Conservation (phyloP, 352 stramenopile species). For the Phytophthora rubi region DNA sequence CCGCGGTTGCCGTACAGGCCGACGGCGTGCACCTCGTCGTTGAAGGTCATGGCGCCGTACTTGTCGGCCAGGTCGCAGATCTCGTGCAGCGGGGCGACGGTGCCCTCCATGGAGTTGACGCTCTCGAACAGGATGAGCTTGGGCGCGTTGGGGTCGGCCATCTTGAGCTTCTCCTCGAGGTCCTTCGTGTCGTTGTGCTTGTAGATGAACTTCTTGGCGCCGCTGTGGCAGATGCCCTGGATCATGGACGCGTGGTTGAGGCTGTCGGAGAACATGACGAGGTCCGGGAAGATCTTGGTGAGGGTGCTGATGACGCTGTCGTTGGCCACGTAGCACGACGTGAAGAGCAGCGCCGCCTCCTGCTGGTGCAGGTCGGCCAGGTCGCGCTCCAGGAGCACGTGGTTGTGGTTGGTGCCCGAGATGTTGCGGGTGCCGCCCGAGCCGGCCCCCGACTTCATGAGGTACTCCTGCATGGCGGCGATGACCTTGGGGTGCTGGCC, state of each 20-base stretch:
- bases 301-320: slow-evolving; percentile 89
- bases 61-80: slow-evolving; percentile 90
- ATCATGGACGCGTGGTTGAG: slow-evolving; percentile 94
- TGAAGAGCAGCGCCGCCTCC: slow-evolving; percentile 87
- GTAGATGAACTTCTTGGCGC: slow-evolving; percentile 86
- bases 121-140: slow-evolving; percentile 90
- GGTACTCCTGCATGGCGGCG: slow-evolving; percentile 80
- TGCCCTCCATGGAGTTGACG: slow-evolving; percentile 91
- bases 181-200: slow-evolving; percentile 87
- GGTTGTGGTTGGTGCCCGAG: slow-evolving; percentile 91
- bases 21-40: slow-evolving; percentile 91
- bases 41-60: slow-evolving; percentile 93
- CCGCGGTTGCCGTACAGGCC: slow-evolving; percentile 89
- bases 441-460: slow-evolving; percentile 82
- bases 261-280: slow-evolving; percentile 91
- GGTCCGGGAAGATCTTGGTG: slow-evolving; percentile 90
- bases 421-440: slow-evolving; percentile 91
- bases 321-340: slow-evolving; percentile 92
- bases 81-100: slow-evolving; percentile 83
- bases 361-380: slow-evolving; percentile 89
- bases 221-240: slow-evolving; percentile 80
- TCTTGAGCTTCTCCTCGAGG: slow-evolving; percentile 80
- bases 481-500: slow-evolving; percentile 90
- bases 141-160: slow-evolving; percentile 68
- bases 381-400: slow-evolving; percentile 87